phyloP scores from a whole-genome alignment of 805 yeast genomes.

The Starmerella vitae region DNA sequence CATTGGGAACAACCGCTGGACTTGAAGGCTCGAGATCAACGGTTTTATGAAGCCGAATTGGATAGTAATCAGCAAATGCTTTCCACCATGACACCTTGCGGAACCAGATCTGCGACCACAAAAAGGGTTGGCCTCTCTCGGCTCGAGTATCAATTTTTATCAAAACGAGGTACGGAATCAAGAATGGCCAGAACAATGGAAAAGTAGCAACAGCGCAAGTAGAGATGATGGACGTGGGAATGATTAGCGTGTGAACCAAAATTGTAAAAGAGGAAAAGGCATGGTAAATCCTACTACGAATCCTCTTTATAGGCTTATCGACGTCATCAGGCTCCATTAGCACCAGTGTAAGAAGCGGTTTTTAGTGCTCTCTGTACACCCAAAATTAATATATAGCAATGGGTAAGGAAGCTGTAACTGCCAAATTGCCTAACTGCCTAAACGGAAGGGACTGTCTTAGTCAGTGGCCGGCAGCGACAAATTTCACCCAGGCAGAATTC shows the following conservation, averaged over 20 bases:
- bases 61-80: constrained; percentile 66
- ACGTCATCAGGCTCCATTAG: no score
- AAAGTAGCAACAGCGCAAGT: constrained; percentile 47
- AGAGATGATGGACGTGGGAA: constrained; percentile 35
- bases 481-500: neutral
- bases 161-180: constrained; percentile 49
- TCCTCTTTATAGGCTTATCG: no score
- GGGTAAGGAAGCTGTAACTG: no score
- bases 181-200: constrained; percentile 52
- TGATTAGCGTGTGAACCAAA: constrained; percentile 59
- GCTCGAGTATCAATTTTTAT: constrained; percentile 51
- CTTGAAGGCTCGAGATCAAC: constrained; percentile 56
- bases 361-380: no score
- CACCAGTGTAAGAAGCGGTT: no score
- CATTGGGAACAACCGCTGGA: constrained; percentile 25
- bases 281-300: no score
- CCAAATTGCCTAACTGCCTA: no score
- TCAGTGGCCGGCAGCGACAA: neutral
- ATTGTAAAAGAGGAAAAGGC: no score
- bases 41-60: constrained; percentile 57
- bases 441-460: no score
- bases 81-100: constrained; percentile 50
- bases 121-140: constrained; percentile 54
- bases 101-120: constrained; percentile 44
- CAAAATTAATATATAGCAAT: no score